Conservation (phyloP, 1,139 yeast species). For the Diutina siamensis region DNA sequence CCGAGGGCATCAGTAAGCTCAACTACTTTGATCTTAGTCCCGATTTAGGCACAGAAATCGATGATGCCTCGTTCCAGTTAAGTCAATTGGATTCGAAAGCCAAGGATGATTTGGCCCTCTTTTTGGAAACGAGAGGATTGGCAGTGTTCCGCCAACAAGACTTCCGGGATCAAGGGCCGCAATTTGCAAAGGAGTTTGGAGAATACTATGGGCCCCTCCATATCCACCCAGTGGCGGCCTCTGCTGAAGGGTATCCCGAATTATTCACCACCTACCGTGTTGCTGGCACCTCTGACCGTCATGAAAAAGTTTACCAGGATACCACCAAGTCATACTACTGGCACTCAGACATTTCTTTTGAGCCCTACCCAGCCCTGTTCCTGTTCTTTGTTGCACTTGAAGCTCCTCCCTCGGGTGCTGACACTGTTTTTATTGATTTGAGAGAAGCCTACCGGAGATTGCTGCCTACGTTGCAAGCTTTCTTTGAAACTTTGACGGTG, state of each 20-base stretch:
- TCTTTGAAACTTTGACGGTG: slow-evolving; percentile 1
- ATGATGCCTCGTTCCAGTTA: background rate
- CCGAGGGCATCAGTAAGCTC: background rate
- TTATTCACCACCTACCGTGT: background rate
- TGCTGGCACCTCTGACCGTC: background rate
- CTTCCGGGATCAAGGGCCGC: background rate
- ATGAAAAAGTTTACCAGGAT: background rate
- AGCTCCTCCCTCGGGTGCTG: slow-evolving; percentile 4
- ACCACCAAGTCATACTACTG: background rate
- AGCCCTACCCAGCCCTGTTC: slow-evolving; percentile 1
- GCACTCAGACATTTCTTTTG: slow-evolving; percentile 4
- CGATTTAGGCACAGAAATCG: slow-evolving; percentile 1
- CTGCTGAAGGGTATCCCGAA: background rate
- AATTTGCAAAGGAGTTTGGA: background rate
- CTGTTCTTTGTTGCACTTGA: slow-evolving; percentile 1
- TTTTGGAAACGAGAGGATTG: slow-evolving; percentile 1
- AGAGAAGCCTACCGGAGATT: slow-evolving; percentile 5
- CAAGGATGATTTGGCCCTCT: slow-evolving; percentile 3
- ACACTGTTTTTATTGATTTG: slow-evolving; percentile 3
- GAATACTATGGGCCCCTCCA: slow-evolving; percentile 4
- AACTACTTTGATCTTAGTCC: background rate
- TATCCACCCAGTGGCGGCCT: background rate
- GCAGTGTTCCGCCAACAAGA: slow-evolving; percentile 4
- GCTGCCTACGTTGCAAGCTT: background rate
- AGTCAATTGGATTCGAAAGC: background rate